These are phyloP conservation scores for Nemania sp. DNA, from an alignment of 2,329 filamentous ascomycete genomes.

Conservation along the genomic window DNA sequence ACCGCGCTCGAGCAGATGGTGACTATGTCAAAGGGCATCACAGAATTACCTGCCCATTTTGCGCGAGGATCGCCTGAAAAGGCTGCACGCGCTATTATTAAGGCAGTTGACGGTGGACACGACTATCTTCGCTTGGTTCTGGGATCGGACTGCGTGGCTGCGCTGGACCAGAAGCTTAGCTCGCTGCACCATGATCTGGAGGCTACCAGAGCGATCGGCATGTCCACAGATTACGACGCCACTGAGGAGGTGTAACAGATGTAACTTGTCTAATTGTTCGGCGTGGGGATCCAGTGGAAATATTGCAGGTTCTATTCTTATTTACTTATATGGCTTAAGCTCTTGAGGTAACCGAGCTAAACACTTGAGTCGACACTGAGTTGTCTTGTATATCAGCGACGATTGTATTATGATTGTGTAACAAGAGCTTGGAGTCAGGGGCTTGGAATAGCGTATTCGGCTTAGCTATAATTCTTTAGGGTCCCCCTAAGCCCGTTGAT, in stretches of 20 bases:
- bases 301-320: no score
- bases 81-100: conserved; percentile 24
- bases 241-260: background rate
- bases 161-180: conserved; percentile 20
- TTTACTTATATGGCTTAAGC: no score
- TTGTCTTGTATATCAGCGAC: no score
- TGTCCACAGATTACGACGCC: conserved; percentile 16
- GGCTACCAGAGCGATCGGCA: conserved; percentile 8
- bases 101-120: conserved; percentile 24
- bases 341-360: no score
- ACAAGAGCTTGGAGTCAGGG: no score
- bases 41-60: conserved; percentile 2
- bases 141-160: conserved; percentile 24
- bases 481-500: no score
- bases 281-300: no score
- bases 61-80: conserved; percentile 26
- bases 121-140: conserved; percentile 29
- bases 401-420: no score
- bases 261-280: no score
- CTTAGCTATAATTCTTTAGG: no score
- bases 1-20: conserved; percentile 23
- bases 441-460: no score
- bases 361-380: no score
- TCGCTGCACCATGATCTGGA: conserved; percentile 13
- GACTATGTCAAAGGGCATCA: background rate